Evolutionary conservation across 257 asterid species (phyloP).

Genomic region (Avicennia marina): DNA sequence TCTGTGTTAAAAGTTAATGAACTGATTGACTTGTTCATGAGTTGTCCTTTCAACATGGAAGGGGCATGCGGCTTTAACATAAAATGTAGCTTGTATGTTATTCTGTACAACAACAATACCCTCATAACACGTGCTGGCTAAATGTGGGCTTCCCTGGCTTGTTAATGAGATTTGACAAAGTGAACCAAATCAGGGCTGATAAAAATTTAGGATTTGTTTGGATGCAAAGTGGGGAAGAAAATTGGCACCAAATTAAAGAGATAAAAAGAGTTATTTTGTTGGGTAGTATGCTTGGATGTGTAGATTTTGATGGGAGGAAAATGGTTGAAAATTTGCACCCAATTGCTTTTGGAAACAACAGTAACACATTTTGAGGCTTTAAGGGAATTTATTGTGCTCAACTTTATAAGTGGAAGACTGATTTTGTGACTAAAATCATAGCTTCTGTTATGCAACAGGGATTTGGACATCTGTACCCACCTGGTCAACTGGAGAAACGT

Average conservation of each 20-base stretch:
- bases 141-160: neutral
- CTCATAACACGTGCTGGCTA: neutral
- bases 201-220: neutral
- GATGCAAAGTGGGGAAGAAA: too few relatives aligned
- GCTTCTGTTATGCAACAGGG: conserved; percentile 46
- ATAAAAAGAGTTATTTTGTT: too few relatives aligned
- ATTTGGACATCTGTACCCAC: conserved; percentile 60
- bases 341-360: too few relatives aligned
- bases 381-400: too few relatives aligned
- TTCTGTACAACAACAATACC: neutral
- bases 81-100: neutral
- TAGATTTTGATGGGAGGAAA: too few relatives aligned
- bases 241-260: too few relatives aligned
- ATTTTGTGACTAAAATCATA: neutral
- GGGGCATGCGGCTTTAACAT: neutral
- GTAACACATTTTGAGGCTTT: too few relatives aligned
- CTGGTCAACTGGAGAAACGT: conserved; percentile 43
- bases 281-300: too few relatives aligned
- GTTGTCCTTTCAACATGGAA: too few relatives aligned
- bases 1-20: neutral
- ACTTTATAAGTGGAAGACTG: too few relatives aligned
- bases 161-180: neutral
- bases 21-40: neutral
- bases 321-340: too few relatives aligned
- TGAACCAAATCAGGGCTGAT: conserved; percentile 5